Base-by-base conservation (phyloP, 495 filamentous ascomycete species). In the Friedmanniomyces simplex region DNA sequence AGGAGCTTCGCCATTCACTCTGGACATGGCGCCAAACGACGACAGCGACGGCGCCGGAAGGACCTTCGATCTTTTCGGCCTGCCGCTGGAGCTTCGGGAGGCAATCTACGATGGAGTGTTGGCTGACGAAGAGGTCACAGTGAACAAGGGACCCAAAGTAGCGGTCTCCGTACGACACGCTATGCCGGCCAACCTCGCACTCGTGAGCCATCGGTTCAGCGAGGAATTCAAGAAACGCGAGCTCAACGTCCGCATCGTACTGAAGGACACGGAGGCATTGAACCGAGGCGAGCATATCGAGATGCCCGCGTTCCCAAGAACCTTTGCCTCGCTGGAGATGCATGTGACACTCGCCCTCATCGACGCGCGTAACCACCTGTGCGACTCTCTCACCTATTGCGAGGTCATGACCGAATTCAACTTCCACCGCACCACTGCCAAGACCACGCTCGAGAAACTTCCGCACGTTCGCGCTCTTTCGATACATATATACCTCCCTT, bases 21-120 rank as follows among this genome's bases (percentile, higher is more conserved):
- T 32, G 28, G 28, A 32, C 28, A 32, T 32, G 28, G 28, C 39
- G 14, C 39, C 39, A 43, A n/a, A n/a, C n/a, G n/a, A 20, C 39
- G 39, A 43, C 39, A 43, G 34, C 16, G 39, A 43, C 28, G 28
- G 14, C 39, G 14, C 3, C 39, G 18, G 39, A 2, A 2, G 18
- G 39, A 26, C 34, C 28, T 57, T 57, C 32, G 16, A 41, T 14
- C 47, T 57, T 22, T 57, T 57, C 54, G 18, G 12, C 24, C 54
- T 55, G 16, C 39, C 52, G 12, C 37, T 7, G 24, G 52, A 55
- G 22, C 21, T 55, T 1, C 52, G 52, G 13, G 24, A 55, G 18
- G 16, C 16, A 16, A 55, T 55, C 39, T 55, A 55, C 52, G 43
- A 37, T 18, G 39, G 5, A 43, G 18, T 43, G 39, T 10, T 25